phyloP scores from a whole-genome alignment of 2,329 filamentous ascomycete species.

The Ciborinia camelliae region DNA sequence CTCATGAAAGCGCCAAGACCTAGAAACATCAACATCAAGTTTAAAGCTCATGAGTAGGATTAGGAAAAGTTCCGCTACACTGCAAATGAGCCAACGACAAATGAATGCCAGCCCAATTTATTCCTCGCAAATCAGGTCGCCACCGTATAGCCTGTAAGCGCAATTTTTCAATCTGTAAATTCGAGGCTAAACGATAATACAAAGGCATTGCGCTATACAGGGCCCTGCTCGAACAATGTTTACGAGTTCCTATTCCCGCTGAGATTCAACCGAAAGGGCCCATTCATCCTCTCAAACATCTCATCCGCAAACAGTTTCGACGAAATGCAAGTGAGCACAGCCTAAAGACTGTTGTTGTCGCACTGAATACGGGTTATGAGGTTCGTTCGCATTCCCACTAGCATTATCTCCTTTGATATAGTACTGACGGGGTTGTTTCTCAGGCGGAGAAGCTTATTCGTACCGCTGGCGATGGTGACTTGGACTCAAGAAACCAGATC shows the following conservation, averaged over 20 bases:
- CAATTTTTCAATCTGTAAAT: not conserved
- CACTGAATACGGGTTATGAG: constrained; percentile 67
- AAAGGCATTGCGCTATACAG: constrained; percentile 69
- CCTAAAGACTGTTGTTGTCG: constrained; percentile 55
- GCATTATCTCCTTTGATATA: not conserved
- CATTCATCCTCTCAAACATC: constrained; percentile 48
- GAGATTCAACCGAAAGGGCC: constrained; percentile 40
- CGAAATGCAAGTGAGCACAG: constrained; percentile 58
- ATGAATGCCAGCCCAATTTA: constrained; percentile 45
- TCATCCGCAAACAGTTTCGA: constrained; percentile 61
- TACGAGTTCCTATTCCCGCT: constrained; percentile 50
- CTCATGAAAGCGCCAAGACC: not conserved
- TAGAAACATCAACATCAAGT: not conserved
- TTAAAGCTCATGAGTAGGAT: not conserved
- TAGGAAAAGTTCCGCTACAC: not conserved
- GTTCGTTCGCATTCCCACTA: constrained; percentile 39
- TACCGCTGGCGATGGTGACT: constrained; percentile 28
- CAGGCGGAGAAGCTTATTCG: constrained; percentile 35
- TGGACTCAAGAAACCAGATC: constrained; percentile 28
- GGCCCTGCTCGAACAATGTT: constrained; percentile 60
- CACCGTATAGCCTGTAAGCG: constrained; percentile 51
- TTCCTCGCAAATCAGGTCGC: constrained; percentile 45
- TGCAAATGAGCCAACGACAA: constrained; percentile 16
- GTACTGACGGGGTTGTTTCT: not conserved
- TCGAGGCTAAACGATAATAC: constrained; percentile 5